Conservation (phyloP, 148 eudicot genomes). For the Dysphania ambrosioides region DNA sequence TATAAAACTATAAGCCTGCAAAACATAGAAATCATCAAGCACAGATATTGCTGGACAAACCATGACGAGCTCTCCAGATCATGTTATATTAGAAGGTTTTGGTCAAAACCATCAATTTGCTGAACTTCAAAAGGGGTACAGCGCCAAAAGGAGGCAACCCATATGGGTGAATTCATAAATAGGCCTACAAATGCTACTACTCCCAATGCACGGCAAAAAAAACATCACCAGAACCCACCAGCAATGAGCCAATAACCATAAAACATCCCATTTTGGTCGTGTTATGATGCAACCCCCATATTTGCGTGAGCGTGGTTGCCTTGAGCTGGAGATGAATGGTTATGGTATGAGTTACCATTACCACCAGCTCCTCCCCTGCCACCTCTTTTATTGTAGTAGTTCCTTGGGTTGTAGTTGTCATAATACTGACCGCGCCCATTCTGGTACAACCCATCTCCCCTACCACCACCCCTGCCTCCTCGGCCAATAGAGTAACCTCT, state of each 20-base stretch:
- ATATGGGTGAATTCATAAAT: slow-evolving; percentile 23
- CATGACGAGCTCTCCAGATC: slow-evolving; percentile 14
- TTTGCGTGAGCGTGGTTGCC: slow-evolving; percentile 33
- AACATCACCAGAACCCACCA: slow-evolving; percentile 21
- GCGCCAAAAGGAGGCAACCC: slow-evolving; percentile 12
- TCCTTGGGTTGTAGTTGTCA: slow-evolving; percentile 59
- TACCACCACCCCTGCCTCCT: slow-evolving; percentile 59
- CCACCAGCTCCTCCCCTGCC: slow-evolving; percentile 40
- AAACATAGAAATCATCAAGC: neutral
- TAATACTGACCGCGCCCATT: slow-evolving; percentile 67
- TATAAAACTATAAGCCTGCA: neutral
- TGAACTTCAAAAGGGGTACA: slow-evolving; percentile 16
- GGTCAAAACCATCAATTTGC: slow-evolving; percentile 23
- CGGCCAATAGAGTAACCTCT: slow-evolving; percentile 70
- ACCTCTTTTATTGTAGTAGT: slow-evolving; percentile 37
- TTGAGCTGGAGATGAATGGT: slow-evolving; percentile 39
- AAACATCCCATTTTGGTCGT: neutral
- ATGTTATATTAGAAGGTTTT: slow-evolving; percentile 23
- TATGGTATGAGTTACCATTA: slow-evolving; percentile 28
- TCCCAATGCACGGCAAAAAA: slow-evolving; percentile 7
- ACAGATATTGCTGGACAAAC: neutral
- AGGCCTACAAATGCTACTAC: slow-evolving; percentile 13
- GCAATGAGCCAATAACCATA: slow-evolving; percentile 10
- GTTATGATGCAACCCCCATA: slow-evolving; percentile 33
- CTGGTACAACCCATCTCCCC: slow-evolving; percentile 64